Conservation (phyloP, 192 early-diverging fungal genomes). For the Pilobolus umbonatus region DNA sequence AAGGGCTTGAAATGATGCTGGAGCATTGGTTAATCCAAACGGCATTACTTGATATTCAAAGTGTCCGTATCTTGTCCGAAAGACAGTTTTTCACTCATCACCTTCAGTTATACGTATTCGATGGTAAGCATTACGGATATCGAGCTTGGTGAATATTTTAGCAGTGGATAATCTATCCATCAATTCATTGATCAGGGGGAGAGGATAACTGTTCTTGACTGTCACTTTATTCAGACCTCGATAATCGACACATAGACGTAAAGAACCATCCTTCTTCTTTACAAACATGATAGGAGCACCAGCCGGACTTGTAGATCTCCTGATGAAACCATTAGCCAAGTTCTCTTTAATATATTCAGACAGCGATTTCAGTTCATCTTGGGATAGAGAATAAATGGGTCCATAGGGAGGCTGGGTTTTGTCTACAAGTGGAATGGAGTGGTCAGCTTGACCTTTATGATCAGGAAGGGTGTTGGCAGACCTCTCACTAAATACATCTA, state of each 20-base stretch:
- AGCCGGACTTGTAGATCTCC: constrained; percentile 23
- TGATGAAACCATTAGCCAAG: constrained; percentile 8
- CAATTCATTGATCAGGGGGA: constrained; percentile 39
- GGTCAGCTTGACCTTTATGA: background rate
- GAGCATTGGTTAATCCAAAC: constrained; percentile 59
- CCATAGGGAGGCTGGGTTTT: constrained; percentile 20
- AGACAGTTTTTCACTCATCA: constrained; percentile 39
- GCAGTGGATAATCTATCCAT: constrained; percentile 16
- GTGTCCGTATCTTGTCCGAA: constrained; percentile 33
- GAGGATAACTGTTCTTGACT: constrained; percentile 35
- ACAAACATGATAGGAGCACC: constrained; percentile 44
- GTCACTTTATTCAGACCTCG: constrained; percentile 44
- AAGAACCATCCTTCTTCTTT: constrained; percentile 41
- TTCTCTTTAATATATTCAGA: constrained; percentile 5
- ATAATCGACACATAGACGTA: constrained; percentile 35
- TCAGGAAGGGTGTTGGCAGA: background rate
- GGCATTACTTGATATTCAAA: constrained; percentile 57
- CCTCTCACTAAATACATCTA: constrained; percentile 1
- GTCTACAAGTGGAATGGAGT: background rate
- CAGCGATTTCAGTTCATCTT: constrained; percentile 4
- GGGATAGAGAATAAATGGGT: background rate
- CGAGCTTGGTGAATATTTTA: constrained; percentile 31
- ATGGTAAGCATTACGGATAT: constrained; percentile 10
- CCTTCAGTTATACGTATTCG: background rate
- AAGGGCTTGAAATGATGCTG: constrained; percentile 49